phyloP scores from a whole-genome alignment of 768 basidiomycete genomes.

The Jaapia argillacea region DNA sequence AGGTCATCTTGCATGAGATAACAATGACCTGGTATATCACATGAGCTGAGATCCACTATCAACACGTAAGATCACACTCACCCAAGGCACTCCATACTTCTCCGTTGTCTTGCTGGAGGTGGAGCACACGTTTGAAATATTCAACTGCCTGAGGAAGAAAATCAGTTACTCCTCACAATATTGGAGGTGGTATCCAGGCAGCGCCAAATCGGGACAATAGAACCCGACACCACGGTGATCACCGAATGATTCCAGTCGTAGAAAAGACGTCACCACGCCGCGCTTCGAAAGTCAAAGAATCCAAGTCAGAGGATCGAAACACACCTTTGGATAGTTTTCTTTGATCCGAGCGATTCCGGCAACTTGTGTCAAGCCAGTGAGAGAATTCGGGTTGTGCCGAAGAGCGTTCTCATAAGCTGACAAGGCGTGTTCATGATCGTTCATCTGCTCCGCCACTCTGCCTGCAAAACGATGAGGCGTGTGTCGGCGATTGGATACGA shows the following conservation, averaged over 20 bases:
- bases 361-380: slow-evolving; percentile 85
- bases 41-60: slow-evolving; percentile 8
- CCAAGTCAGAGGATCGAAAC: slow-evolving; percentile 12
- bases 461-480: slow-evolving; percentile 40
- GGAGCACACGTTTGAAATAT: slow-evolving; percentile 89
- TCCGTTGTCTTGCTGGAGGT: slow-evolving; percentile 90
- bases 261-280: background rate
- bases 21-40: slow-evolving; percentile 63
- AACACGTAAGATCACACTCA: slow-evolving; percentile 23
- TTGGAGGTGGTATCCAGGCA: no score
- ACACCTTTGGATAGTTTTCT: slow-evolving; percentile 93
- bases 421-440: slow-evolving; percentile 86
- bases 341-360: slow-evolving; percentile 96
- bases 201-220: slow-evolving; percentile 1
- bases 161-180: no score
- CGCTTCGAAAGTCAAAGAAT: background rate
- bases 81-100: slow-evolving; percentile 98
- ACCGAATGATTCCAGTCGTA: background rate
- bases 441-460: slow-evolving; percentile 91
- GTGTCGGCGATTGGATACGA: slow-evolving; percentile 11
- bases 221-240: background rate
- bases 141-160: slow-evolving; percentile 71
- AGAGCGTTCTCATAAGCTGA: slow-evolving; percentile 92
- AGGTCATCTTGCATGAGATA: slow-evolving; percentile 99
- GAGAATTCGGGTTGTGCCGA: slow-evolving; percentile 88